A percentile compares a stretch with the other conserved stretches of the same genome.
Conservation (phyloP, 495 filamentous ascomycete genomes). For the Copromyces sp. region DNA sequence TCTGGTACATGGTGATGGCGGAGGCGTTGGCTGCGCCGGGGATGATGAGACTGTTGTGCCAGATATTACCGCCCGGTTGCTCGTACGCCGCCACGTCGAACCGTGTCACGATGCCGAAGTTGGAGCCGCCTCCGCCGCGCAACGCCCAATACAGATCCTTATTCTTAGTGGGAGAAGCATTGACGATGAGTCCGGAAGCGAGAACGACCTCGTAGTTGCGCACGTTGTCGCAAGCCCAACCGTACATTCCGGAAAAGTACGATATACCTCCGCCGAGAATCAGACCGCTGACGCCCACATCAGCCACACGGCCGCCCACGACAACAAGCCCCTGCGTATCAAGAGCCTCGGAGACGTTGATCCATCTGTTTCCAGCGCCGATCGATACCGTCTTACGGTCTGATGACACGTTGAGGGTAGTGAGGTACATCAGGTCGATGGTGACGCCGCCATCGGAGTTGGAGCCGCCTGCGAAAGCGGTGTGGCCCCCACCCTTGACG, state of each 20-base stretch:
- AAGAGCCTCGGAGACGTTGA: constrained; percentile 42
- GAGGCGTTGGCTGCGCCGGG: constrained; percentile 11
- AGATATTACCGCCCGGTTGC: constrained; percentile 13
- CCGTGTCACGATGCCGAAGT: constrained; percentile 46
- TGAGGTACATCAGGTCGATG: constrained; percentile 42
- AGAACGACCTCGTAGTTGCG: constrained; percentile 39
- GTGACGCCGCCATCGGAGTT: constrained; percentile 44
- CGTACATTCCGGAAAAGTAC: constrained; percentile 17
- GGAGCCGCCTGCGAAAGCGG: constrained; percentile 36
- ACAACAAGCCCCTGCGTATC: constrained; percentile 36
- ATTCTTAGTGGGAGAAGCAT: constrained; percentile 29
- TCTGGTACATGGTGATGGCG: constrained; percentile 13
- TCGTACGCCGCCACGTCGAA: constrained; percentile 21
- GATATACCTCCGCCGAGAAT: constrained; percentile 47
- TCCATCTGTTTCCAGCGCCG: constrained; percentile 41
- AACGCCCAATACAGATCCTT: constrained; percentile 47
- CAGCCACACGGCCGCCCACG: constrained; percentile 43
- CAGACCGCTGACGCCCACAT: constrained; percentile 51
- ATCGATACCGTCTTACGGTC: constrained; percentile 29
- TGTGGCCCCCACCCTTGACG: constrained; percentile 44
- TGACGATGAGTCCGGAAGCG: constrained; percentile 36
- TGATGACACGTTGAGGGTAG: constrained; percentile 23
- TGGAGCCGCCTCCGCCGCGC: constrained; percentile 47
- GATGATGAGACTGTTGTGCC: constrained; percentile 13
- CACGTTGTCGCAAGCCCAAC: constrained; percentile 31